These are phyloP conservation scores for Stellera chamaejasme DNA, from an alignment of 345 rosid species.

Conservation along the genomic window DNA sequence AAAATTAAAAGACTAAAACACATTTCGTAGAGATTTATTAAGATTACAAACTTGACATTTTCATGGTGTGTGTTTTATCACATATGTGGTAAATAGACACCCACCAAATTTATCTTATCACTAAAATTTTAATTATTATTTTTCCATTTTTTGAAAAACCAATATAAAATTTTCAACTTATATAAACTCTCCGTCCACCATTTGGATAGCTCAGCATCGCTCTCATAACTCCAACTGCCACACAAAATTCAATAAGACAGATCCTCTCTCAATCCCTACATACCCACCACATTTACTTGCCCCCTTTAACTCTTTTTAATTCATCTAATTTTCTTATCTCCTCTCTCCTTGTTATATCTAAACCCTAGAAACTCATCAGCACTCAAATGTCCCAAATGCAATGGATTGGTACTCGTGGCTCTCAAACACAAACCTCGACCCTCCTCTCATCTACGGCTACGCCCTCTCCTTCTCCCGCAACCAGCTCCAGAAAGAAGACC, in stretches of 20 bases:
- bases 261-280: slow-evolving; percentile 8
- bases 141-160: too few relatives aligned
- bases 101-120: too few relatives aligned
- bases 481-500: slow-evolving; percentile 59
- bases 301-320: slow-evolving; percentile 2
- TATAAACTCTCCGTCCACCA: slow-evolving; percentile 9
- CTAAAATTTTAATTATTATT: too few relatives aligned
- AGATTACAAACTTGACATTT: too few relatives aligned
- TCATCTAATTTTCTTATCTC: slow-evolving; percentile 12
- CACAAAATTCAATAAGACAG: slow-evolving; percentile 18
- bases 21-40: too few relatives aligned
- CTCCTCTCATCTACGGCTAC: slow-evolving; percentile 52
- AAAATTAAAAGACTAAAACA: too few relatives aligned
- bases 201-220: slow-evolving; percentile 13
- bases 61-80: too few relatives aligned
- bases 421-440: slow-evolving; percentile 49
- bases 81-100: too few relatives aligned
- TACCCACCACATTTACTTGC: slow-evolving; percentile 21
- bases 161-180: too few relatives aligned
- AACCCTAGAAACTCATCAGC: slow-evolving; percentile 9
- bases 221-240: slow-evolving; percentile 33
- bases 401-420: slow-evolving; percentile 97
- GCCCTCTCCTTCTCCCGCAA: slow-evolving; percentile 51
- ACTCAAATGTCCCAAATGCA: background rate
- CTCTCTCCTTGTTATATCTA: slow-evolving; percentile 6